These are phyloP conservation scores for Myxozyma vanderwaltii DNA, from an alignment of 805 yeast genomes.

Conservation along the genomic window DNA sequence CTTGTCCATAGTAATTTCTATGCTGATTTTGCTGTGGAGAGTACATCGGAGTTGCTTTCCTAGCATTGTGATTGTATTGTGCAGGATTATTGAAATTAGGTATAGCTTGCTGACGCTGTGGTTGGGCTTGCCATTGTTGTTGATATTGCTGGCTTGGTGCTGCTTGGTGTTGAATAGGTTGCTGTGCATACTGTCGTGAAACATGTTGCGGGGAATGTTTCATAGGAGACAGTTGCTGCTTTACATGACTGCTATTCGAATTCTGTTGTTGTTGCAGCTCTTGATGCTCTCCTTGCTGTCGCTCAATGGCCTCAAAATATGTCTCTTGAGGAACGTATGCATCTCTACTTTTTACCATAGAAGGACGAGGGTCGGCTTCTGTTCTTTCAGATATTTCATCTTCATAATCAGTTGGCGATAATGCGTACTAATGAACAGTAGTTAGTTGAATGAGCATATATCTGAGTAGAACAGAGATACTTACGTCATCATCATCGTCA, in stretches of 20 bases:
- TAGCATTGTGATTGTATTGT: background rate
- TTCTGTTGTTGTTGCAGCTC: slow-evolving; percentile 3
- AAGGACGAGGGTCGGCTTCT: background rate
- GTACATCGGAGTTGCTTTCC: background rate
- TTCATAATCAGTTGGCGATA: slow-evolving; percentile 5
- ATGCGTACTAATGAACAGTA: background rate
- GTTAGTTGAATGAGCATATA: too few species aligned
- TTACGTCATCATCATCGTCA: slow-evolving; percentile 20
- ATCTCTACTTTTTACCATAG: background rate
- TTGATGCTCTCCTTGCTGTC: slow-evolving; percentile 21
- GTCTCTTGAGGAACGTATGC: slow-evolving; percentile 17
- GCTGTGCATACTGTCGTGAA: background rate
- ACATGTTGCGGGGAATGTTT: background rate
- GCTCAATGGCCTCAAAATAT: slow-evolving; percentile 20
- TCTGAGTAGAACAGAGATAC: background rate
- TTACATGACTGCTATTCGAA: background rate
- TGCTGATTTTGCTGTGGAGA: background rate
- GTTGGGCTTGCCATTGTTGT: background rate
- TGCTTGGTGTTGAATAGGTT: background rate
- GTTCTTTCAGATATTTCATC: background rate
- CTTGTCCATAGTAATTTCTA: background rate
- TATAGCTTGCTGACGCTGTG: background rate
- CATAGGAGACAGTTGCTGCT: background rate
- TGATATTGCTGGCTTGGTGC: background rate
- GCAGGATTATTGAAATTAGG: background rate